Base-by-base conservation (phyloP, 2,329 filamentous ascomycete genomes). In the Alternaria postmessia region DNA sequence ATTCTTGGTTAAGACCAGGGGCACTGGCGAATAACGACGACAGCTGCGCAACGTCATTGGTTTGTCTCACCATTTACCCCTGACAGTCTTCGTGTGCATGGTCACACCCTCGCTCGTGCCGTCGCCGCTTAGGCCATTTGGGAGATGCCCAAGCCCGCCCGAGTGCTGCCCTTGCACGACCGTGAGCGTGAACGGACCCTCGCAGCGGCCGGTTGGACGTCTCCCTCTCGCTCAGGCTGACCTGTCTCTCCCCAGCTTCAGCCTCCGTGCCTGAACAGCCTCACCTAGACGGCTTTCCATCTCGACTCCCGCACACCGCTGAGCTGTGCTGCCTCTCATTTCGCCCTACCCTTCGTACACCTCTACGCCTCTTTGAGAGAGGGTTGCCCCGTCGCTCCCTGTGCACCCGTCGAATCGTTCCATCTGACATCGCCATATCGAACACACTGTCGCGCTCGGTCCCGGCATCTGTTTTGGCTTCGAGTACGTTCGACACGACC, bases 301-400 rank as follows among this genome's bases (percentile, higher is more conserved):
- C 53, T 62, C 54, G 39, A 44, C 58, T 51, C 57, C 52, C 43
- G 70, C 72, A 73, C 73, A 73, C 75, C 65, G 74, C 74, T 71
- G 72, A 57, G 74, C 74, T 70, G 74, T 75, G 73, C 71, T 74
- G 71, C 64, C 75, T 69, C 68, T 76, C 75, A 53, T 76, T 77
- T 68, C 51, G 57, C 54, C 64, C 51, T 58, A 54, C 62, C 49
- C 47, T 62, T 67, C 58, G 47, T 39, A 61, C 56, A 52, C 52
- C 47, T 43, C 24, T 51, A 41, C 58, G 55, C 68, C 75, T 77
- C 75, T 78, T 78, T 76, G 76, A 78, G 58, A 78, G 75, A 78
- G 72, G 47, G 63, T 67, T 49, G 43, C 54, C 60, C 61, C 65
- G 61, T 69, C 66, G 67, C 67, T 69, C 61, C 54, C 59, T 44